phyloP scores from a whole-genome alignment of 345 rosid genomes.

The Rubroshorea leprosula region DNA sequence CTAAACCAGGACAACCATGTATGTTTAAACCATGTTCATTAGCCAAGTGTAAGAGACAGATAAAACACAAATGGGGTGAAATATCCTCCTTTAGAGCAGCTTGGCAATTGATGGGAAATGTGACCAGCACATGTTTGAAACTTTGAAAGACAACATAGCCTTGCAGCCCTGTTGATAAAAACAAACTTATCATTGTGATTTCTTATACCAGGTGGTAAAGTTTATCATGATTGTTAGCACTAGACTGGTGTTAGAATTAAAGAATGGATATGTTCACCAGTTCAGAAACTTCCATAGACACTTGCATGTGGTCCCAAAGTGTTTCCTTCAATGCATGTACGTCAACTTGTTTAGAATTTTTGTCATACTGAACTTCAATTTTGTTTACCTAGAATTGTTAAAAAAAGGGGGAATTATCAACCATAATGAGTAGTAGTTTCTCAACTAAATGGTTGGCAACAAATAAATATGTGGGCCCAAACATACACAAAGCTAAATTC shows the following conservation, averaged over 20 bases:
- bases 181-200: neutral
- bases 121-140: conserved; percentile 27
- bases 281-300: conserved; percentile 13
- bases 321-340: conserved; percentile 33
- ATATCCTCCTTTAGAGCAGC: no score
- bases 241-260: neutral
- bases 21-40: conserved; percentile 39
- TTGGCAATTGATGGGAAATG: conserved; percentile 22
- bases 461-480: no score
- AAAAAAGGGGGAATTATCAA: no score
- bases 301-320: conserved; percentile 31
- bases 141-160: conserved; percentile 20
- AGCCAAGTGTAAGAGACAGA: conserved; percentile 35
- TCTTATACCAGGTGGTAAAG: neutral
- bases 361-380: conserved; percentile 32
- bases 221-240: neutral
- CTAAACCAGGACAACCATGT: conserved; percentile 21
- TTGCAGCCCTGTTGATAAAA: conserved; percentile 12
- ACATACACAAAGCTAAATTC: no score
- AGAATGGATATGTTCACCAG: conserved; percentile 11
- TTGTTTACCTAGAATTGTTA: conserved; percentile 23
- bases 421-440: no score
- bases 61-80: conserved; percentile 40
- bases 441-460: no score
- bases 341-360: conserved; percentile 35